Conservation (phyloP, 2,329 filamentous ascomycete species). For the Epichloe uncinata region DNA sequence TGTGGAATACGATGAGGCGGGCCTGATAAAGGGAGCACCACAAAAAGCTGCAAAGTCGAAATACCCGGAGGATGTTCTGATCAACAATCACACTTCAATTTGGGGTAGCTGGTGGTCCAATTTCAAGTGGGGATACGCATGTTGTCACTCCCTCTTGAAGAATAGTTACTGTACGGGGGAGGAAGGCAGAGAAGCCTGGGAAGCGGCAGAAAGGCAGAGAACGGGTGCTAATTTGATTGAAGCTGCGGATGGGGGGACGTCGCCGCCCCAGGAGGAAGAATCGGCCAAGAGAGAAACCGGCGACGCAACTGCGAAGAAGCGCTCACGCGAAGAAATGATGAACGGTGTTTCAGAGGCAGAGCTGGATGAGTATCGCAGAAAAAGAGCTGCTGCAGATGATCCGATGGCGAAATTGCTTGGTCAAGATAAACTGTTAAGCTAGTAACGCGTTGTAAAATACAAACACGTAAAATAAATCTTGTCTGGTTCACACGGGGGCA, state of each 20-base stretch:
- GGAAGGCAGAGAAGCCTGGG: slow-evolving; percentile 68
- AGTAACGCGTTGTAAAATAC: neutral
- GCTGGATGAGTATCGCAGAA: slow-evolving; percentile 72
- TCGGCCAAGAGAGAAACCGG: slow-evolving; percentile 20
- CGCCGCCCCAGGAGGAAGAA: slow-evolving; percentile 13
- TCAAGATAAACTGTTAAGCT: slow-evolving; percentile 49
- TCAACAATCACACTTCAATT: slow-evolving; percentile 83
- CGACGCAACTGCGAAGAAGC: slow-evolving; percentile 42
- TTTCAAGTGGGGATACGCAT: slow-evolving; percentile 92
- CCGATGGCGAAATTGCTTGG: slow-evolving; percentile 77
- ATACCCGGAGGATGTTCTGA: slow-evolving; percentile 74
- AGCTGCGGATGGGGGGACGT: slow-evolving; percentile 16
- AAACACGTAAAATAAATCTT: neutral
- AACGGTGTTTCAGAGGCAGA: slow-evolving; percentile 69
- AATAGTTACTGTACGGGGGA: slow-evolving; percentile 94
- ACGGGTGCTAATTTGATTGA: slow-evolving; percentile 30
- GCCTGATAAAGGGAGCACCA: slow-evolving; percentile 76
- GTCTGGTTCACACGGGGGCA: too few species aligned
- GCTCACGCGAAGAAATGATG: slow-evolving; percentile 66
- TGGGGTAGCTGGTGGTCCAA: slow-evolving; percentile 98
- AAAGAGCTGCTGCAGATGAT: slow-evolving; percentile 60
- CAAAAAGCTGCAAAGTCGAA: slow-evolving; percentile 72
- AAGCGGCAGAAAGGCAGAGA: slow-evolving; percentile 55
- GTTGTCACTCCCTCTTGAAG: slow-evolving; percentile 85
- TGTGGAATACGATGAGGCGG: slow-evolving; percentile 87